Base-by-base conservation (phyloP, 192 early-diverging fungal genomes). In the Nowakowskiella sp. region DNA sequence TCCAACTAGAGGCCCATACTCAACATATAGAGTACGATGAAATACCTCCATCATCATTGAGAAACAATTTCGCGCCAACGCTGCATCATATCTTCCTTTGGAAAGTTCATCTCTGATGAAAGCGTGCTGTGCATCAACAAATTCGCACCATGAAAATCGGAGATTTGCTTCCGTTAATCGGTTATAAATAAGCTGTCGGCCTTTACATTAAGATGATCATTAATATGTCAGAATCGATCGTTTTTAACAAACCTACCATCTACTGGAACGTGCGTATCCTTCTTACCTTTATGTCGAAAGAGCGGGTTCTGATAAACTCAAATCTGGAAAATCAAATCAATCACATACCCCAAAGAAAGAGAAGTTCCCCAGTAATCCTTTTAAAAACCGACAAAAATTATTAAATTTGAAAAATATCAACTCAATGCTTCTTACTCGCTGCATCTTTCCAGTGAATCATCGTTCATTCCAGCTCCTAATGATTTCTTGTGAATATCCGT, bases 71-170 rank as follows among this genome's bases (percentile, higher is more conserved):
- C 70, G 70, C 10, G 80, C 55, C 46, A 81, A 51, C 24, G 80
- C 75, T 6, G 82, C 68, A 51, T 84, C 82, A 49, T 82, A 84
- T 29, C 82, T 57, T 21, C 77, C 80, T 50, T 84, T 84, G 53
- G 59, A 64, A 30, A 76, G 46, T 47, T 82, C 78, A 57, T 84
- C 82, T 9, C 82, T 65, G 44, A 84, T 80, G 51, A 81, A 84
- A 16, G 82, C 82, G 54, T 84, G 82, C 53, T 82, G 80, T 19
- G 71, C 76, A 42, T 66, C 46, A 7, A 62, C 67, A 31, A 76
- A 61, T 62, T 84, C 82, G 24, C 66, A 64, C 63, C 77, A 84
- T 2, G 70, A 71, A 19, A 79, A 69, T 8, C 64, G 64, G 4
- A 80, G 68, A 19, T 65, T 64, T 4, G 60, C 57, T 42, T 78